Evolutionary conservation across 2,329 filamentous ascomycete genomes (phyloP), one percentile per base, ranked within the genome.

Genomic region (Curvularia eragrostidis): DNA sequence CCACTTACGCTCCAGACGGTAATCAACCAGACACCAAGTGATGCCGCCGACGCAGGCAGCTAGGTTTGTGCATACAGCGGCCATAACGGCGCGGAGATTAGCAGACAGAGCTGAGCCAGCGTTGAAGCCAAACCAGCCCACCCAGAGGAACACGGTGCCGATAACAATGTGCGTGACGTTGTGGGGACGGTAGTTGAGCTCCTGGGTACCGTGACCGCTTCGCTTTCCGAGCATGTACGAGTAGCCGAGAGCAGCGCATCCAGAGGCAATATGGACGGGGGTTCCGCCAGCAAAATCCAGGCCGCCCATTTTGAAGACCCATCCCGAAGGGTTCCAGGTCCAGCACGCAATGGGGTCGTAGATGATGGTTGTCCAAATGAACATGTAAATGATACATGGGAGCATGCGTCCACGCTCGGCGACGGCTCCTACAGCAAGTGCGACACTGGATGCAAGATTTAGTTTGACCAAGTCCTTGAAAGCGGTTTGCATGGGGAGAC

Each of bases 111-210:
- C 92, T 15, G 89, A 93, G 63, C 92, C 92, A 48, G 91, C 91
- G 70, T 96, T 97, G 86, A 97, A 97, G 47, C 93, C 93, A 71
- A 96, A 96, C 93, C 92, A 97, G 52, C 93, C 93, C 15, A 96
- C 90, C 92, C 93, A 97, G 15, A 97, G 87, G 79, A 97, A 96
- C 46, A 96, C 91, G 3, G 93, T 96, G 28, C 93, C 93, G 54
- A 96, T 90, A 51, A 96, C 91, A 66, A 97, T 93, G 75, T 96
- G 91, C 3, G 92, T 95, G 46, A 96, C 91, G 70, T 96, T 96
- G 81, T 97, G 93, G 9, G 93, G 93, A 49, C 93, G 89, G 78
- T 94, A 96, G 80, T 96, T 96, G 68, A 96, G 83, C 76, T 94
- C 91, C 73, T 93, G 89, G 26, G 91, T 96, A 48, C 91, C 91